phyloP scores from a whole-genome alignment of 352 stramenopile species.

The Saprolegnia parasitica region DNA sequence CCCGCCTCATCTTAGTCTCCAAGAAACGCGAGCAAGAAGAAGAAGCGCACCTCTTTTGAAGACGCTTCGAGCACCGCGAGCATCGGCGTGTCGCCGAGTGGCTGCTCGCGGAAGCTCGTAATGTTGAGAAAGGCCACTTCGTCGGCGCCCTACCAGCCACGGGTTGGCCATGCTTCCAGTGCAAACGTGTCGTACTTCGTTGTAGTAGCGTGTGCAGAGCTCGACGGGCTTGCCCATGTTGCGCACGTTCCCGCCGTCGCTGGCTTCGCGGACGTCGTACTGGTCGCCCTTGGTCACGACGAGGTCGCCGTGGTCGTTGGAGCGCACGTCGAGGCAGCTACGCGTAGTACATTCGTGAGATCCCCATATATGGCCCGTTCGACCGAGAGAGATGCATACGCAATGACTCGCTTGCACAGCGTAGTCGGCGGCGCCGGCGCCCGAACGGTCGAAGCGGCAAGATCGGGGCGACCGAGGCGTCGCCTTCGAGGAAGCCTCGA shows the following conservation, averaged over 20 bases:
- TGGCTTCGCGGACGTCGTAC: slow-evolving; percentile 95
- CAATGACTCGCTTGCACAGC: slow-evolving; percentile 94
- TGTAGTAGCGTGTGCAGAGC: slow-evolving; percentile 93
- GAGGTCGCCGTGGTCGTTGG: slow-evolving; percentile 94
- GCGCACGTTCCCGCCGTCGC: slow-evolving; percentile 82
- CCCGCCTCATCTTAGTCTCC: background rate
- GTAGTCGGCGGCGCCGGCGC: slow-evolving; percentile 44
- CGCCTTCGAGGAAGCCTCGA: slow-evolving; percentile 89
- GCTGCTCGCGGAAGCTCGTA: slow-evolving; percentile 95
- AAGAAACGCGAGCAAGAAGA: background rate
- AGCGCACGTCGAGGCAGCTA: slow-evolving; percentile 94
- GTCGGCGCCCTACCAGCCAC: slow-evolving; percentile 89
- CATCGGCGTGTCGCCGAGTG: slow-evolving; percentile 96
- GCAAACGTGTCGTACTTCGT: slow-evolving; percentile 51
- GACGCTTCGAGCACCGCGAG: slow-evolving; percentile 92
- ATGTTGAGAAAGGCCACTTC: slow-evolving; percentile 99
- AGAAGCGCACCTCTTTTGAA: slow-evolving; percentile 36
- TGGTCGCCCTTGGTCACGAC: slow-evolving; percentile 99
- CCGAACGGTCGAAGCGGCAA: slow-evolving; percentile 17
- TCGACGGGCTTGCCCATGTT: slow-evolving; percentile 98
- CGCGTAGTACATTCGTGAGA: too few relatives aligned
- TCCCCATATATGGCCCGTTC: too few relatives aligned
- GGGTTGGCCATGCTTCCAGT: slow-evolving; percentile 16
- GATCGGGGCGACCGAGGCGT: slow-evolving; percentile 31
- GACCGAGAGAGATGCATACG: slow-evolving; percentile 44